Conservation (phyloP, 2,329 filamentous ascomycete species). For the Trichoderma atroviride region DNA sequence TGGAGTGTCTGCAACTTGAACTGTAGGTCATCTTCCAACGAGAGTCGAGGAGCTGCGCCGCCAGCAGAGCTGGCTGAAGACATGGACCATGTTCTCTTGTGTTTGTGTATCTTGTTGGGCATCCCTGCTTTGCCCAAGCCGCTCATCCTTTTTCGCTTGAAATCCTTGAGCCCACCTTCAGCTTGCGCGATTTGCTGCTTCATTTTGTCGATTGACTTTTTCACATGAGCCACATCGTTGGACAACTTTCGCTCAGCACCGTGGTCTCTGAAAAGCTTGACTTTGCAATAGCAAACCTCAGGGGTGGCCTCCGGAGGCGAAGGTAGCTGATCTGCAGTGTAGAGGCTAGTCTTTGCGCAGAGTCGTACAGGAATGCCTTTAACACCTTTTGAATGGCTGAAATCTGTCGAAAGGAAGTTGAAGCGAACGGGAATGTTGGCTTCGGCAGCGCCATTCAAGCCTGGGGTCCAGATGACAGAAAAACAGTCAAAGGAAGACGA, state of each 20-base stretch:
- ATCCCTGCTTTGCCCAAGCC: slow-evolving; percentile 51
- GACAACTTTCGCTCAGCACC: slow-evolving; percentile 93
- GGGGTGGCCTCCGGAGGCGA: slow-evolving; percentile 49
- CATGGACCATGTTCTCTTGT: slow-evolving; percentile 95
- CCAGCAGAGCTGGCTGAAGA: slow-evolving; percentile 71
- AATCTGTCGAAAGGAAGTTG: slow-evolving; percentile 98
- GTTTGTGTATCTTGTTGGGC: slow-evolving; percentile 82
- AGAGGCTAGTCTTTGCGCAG: slow-evolving; percentile 82
- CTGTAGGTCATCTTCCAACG: slow-evolving; percentile 74
- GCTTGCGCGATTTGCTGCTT: slow-evolving; percentile 89
- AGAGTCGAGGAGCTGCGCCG: slow-evolving; percentile 48
- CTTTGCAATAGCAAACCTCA: slow-evolving; percentile 93
- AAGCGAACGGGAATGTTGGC: slow-evolving; percentile 90
- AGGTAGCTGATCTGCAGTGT: slow-evolving; percentile 57
- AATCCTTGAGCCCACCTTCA: slow-evolving; percentile 68
- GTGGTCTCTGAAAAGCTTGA: slow-evolving; percentile 95
- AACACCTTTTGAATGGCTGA: slow-evolving; percentile 97
- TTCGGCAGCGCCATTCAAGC: slow-evolving; percentile 67
- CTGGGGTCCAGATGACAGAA: slow-evolving; percentile 84
- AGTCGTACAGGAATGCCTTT: slow-evolving; percentile 95
- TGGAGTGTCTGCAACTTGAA: slow-evolving; percentile 76
- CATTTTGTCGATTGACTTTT: slow-evolving; percentile 94
- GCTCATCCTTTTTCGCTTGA: slow-evolving; percentile 64
- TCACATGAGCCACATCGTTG: slow-evolving; percentile 92
- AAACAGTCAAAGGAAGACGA: slow-evolving; percentile 90